A percentile compares a stretch with the other conserved stretches of the same genome.
phyloP scores from a whole-genome alignment of 2,329 filamentous ascomycete genomes.

The Orbilia quercus region DNA sequence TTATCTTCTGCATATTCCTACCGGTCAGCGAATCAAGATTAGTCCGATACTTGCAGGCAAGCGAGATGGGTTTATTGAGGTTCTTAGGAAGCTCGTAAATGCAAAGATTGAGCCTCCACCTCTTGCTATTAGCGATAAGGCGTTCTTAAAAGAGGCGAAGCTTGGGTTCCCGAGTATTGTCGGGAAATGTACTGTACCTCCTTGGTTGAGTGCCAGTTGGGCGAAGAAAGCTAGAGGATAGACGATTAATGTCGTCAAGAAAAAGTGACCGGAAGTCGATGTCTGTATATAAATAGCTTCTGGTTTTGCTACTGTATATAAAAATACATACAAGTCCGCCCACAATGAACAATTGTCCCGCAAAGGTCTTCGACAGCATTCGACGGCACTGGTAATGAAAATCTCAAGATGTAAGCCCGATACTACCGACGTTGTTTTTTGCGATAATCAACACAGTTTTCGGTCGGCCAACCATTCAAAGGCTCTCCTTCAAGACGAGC shows the following conservation, averaged over 20 bases:
- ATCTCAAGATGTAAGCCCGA: too few relatives aligned
- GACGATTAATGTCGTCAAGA: neutral
- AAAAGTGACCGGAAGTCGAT: neutral
- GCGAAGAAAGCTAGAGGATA: neutral
- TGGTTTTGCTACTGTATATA: neutral
- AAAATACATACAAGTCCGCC: neutral
- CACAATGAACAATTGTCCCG: too few relatives aligned
- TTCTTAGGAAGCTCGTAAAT: conserved; percentile 37
- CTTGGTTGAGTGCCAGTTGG: conserved; percentile 40
- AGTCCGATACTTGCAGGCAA: neutral
- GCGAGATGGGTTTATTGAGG: conserved; percentile 45
- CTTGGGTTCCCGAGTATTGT: conserved; percentile 49
- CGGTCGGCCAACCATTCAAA: too few relatives aligned
- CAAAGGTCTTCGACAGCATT: too few relatives aligned
- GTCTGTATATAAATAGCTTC: neutral
- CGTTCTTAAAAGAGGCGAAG: conserved; percentile 47
- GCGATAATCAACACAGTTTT: too few relatives aligned
- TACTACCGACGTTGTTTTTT: too few relatives aligned
- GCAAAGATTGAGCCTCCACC: conserved; percentile 49
- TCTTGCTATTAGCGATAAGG: conserved; percentile 40
- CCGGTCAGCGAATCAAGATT: conserved; percentile 39
- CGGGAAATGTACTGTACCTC: conserved; percentile 43
- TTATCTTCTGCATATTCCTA: conserved; percentile 44
- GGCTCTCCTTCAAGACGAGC: too few relatives aligned
- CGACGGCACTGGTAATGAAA: too few relatives aligned